Conservation (phyloP, 1,284 basidiomycete genomes). For the Trichosporon faecale region DNA sequence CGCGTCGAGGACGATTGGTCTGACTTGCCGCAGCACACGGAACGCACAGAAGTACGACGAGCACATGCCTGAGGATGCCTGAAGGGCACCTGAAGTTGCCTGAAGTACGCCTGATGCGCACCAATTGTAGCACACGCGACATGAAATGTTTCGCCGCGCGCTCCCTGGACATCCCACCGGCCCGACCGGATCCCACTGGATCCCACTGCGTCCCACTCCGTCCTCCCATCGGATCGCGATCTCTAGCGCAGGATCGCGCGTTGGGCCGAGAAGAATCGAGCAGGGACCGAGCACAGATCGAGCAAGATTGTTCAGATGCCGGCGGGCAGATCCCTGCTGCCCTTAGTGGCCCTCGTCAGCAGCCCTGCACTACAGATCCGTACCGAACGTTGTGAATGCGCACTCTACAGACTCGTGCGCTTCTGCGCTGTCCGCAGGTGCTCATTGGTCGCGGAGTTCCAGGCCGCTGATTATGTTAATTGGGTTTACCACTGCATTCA, state of each 20-base stretch:
- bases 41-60: neutral
- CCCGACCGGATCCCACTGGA: neutral
- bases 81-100: neutral
- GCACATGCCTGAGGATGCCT: neutral
- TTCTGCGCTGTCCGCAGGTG: neutral
- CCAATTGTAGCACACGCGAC: constrained; percentile 3
- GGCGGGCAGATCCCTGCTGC: neutral
- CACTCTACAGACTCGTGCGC: neutral
- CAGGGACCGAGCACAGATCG: neutral
- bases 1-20: neutral
- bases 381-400: neutral
- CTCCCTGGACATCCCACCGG: neutral
- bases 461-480: too few species aligned
- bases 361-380: neutral
- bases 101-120: neutral
- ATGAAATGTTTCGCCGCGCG: constrained; percentile 5
- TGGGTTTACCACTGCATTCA: neutral
- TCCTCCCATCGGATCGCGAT: neutral
- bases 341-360: neutral
- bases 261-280: neutral
- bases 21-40: neutral
- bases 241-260: neutral
- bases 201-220: neutral
- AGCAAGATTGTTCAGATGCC: neutral
- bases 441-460: neutral